Conservation (phyloP, 768 basidiomycete genomes). For the Pulveroboletus ravenelii region DNA sequence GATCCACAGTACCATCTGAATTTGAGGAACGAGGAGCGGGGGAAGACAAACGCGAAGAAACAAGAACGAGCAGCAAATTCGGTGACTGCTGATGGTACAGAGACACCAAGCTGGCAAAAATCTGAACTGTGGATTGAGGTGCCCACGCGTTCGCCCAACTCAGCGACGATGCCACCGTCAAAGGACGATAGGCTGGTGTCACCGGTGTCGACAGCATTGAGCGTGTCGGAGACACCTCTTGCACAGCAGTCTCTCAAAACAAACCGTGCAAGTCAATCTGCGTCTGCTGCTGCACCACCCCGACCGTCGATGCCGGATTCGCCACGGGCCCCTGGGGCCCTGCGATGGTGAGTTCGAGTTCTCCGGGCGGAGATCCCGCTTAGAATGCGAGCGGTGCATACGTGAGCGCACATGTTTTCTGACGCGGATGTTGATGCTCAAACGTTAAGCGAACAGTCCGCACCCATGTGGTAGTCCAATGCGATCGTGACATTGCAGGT, state of each 20-base stretch:
- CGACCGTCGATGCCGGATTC: too few species aligned
- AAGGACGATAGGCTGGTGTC: constrained; percentile 58
- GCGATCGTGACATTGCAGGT: constrained; percentile 66
- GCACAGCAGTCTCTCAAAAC: constrained; percentile 54
- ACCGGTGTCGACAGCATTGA: constrained; percentile 69
- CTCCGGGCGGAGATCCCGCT: constrained; percentile 17
- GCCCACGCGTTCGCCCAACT: constrained; percentile 30
- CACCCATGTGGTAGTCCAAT: constrained; percentile 67
- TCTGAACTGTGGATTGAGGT: constrained; percentile 35
- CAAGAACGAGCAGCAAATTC: constrained; percentile 32
- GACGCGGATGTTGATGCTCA: too few species aligned
- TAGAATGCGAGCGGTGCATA: constrained; percentile 18
- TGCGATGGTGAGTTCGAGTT: constrained; percentile 9
- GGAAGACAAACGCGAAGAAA: constrained; percentile 52
- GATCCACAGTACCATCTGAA: constrained; percentile 67
- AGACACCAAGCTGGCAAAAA: constrained; percentile 46
- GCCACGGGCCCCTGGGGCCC: constrained; percentile 17
- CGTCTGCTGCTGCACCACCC: constrained; percentile 14
- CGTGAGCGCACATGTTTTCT: constrained; percentile 22
- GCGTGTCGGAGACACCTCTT: constrained; percentile 67
- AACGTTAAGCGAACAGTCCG: constrained; percentile 33
- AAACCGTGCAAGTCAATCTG: constrained; percentile 42
- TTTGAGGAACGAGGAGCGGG: constrained; percentile 53
- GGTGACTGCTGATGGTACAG: constrained; percentile 37
- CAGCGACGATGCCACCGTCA: constrained; percentile 26